Evolutionary conservation across 2,329 filamentous ascomycete species (phyloP), one percentile per base, ranked within the genome.

Genomic region (Septoria linicola): DNA sequence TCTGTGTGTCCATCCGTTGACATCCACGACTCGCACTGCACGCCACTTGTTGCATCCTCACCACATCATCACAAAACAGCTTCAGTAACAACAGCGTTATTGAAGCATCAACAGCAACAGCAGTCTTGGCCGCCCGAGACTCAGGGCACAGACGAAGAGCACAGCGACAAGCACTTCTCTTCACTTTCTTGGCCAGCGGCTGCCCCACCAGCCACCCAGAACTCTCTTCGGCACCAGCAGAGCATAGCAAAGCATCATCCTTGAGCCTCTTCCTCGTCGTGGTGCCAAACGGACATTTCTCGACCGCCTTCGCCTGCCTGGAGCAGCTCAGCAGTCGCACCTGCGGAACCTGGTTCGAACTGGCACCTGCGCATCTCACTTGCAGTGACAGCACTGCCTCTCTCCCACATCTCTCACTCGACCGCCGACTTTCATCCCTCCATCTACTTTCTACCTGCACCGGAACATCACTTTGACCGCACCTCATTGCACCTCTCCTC

Each of bases 391-490:
- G 34, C 34, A 36, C n/a, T 17, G 17, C 34, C 11, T 8, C 34
- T n/a, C 14, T 17, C 34, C 16, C n/a, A 14, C 34, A 36, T 16
- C n/a, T 17, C 13, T 36, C 19, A 16, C 27, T 41, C 36, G 31
- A 19, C 14, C 19, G 10, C n/a, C 39, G 8, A 21, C 16, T 17
- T 21, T 31, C 50, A 21, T 25, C 31, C 19, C 17, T 32, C 45
- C 30, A 25, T 20, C 34, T 41, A 44, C 44, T 4, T 11, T n/a
- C 23, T 40, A 42, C 39, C 25, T 37, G 23, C 20, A 19, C 34
- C 20, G 14, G 41, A 37, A 30, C 34, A 37, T 50, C 48, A 39
- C 41, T 45, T 51, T 31, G 46, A 44, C 46, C 35, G 27, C 34
- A 50, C 39, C 45, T n/a, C 13, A 27, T 21, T 21, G 8, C 44